Base-by-base conservation (phyloP, 2,329 filamentous ascomycete species). In the Cytospora leucostoma region DNA sequence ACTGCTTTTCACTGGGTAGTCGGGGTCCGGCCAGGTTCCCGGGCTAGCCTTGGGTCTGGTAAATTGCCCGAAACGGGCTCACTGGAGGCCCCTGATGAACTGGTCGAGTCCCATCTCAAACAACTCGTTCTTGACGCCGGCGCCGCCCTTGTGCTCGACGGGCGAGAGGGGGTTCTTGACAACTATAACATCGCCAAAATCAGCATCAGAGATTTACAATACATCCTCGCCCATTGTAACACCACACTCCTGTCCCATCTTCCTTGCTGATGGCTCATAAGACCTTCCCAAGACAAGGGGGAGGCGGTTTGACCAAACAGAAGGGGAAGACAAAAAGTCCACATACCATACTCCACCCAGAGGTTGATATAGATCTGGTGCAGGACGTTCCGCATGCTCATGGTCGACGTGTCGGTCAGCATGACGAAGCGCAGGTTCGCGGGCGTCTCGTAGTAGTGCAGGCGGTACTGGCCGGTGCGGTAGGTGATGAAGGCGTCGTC, bases 291-390 rank as follows among this genome's bases (percentile, higher is more conserved):
- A 27, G 37, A 38, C 10, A 38, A 38, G 15, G 15, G 12, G 15
- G 15, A n/a, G 10, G 15, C 7, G 17, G 17, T n/a, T 5, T 4
- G 27, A 27, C 4, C 27, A 27, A 27, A 27, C n/a, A n/a, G n/a
- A n/a, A n/a, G n/a, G n/a, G n/a, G n/a, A 27, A 27, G 27, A 4
- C 2, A 27, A 27, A 27, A 27, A 27, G 27, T 15, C n/a, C 47
- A 78, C 82, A 64, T 76, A 92, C 90, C 89, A 72, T 95, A 99
- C 79, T 99, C 95, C 19, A 99, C 94, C 80, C 95, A 99, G 32
- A 98, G 85, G 75, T 96, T 98, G 64, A 97, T 96, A 76, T 97
- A 99, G 67, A 99, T 97, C 82, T 99, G 95, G 75, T 99, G 93
- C 72, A 99, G 79, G 27, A 96, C 94, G 70, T 96, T 92, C 52